A percentile compares a stretch with the other conserved stretches of the same genome.
phyloP scores from a whole-genome alignment of 352 stramenopile species.

The Globisporangium carolinianum region DNA sequence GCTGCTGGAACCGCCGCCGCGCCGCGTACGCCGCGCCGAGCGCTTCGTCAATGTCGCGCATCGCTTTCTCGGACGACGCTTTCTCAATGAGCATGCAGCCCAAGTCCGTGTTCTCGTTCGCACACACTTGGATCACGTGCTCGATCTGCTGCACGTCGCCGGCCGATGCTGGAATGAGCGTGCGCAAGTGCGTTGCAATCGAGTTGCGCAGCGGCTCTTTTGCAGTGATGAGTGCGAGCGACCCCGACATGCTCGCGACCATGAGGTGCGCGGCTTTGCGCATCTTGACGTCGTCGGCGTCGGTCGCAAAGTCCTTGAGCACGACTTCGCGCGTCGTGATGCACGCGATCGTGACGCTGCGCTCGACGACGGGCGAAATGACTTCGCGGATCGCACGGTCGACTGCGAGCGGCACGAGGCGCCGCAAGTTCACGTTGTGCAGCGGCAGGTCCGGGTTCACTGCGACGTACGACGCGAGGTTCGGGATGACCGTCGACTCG shows the following conservation, averaged over 20 bases:
- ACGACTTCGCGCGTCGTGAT: conserved; percentile 98
- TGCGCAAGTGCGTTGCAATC: conserved; percentile 95
- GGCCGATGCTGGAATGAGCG: conserved; percentile 82
- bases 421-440: conserved; percentile 91
- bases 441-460: conserved; percentile 95
- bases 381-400: conserved; percentile 98
- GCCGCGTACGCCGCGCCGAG: conserved; percentile 82
- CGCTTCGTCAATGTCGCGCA: conserved; percentile 96
- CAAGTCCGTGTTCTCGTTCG: conserved; percentile 98
- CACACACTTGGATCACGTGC: conserved; percentile 96
- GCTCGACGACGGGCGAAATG: conserved; percentile 97
- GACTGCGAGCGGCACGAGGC: conserved; percentile 95
- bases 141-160: conserved; percentile 92
- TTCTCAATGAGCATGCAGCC: conserved; percentile 99
- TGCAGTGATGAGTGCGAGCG: conserved; percentile 96
- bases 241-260: conserved; percentile 97
- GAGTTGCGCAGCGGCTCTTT: conserved; percentile 96
- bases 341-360: conserved; percentile 98
- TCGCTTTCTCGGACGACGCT: conserved; percentile 97
- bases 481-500: conserved; percentile 97
- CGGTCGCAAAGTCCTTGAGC: conserved; percentile 99
- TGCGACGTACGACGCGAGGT: conserved; percentile 96
- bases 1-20: conserved; percentile 81
- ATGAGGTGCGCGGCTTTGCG: conserved; percentile 97
- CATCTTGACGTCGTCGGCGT: conserved; percentile 93